phyloP scores from a whole-genome alignment of 2,329 filamentous ascomycete genomes.

The Penicillium sp. region DNA sequence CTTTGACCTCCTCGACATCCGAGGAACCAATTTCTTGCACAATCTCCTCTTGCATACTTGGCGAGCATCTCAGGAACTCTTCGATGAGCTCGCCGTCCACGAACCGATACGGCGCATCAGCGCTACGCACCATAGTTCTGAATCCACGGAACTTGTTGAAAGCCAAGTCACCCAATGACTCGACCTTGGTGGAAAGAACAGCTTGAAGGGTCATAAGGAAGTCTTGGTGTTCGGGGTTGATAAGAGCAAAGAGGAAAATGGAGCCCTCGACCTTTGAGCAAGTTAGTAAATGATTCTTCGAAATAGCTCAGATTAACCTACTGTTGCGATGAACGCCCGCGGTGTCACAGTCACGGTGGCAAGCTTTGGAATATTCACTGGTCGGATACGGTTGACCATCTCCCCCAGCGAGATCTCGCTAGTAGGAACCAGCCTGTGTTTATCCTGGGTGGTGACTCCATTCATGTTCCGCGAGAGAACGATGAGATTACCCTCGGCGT shows the following conservation, averaged over 20 bases:
- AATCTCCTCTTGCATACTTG: constrained; percentile 56
- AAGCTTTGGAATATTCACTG: constrained; percentile 65
- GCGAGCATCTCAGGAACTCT: constrained; percentile 70
- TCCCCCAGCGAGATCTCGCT: constrained; percentile 86
- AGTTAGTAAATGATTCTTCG: not conserved
- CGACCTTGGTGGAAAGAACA: constrained; percentile 64
- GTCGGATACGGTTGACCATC: constrained; percentile 85
- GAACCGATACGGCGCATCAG: constrained; percentile 78
- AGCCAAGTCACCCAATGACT: constrained; percentile 68
- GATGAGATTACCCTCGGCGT: constrained; percentile 83
- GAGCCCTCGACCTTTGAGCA: constrained; percentile 73
- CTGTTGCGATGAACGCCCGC: constrained; percentile 83
- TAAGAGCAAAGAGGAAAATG: constrained; percentile 83
- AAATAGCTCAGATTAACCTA: constrained; percentile 47
- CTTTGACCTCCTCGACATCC: constrained; percentile 60
- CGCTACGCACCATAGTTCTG: constrained; percentile 67
- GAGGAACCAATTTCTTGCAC: constrained; percentile 51
- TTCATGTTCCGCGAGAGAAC: constrained; percentile 72
- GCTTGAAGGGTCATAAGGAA: constrained; percentile 79
- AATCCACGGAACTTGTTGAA: constrained; percentile 84
- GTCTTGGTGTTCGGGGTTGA: constrained; percentile 70
- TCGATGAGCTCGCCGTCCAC: constrained; percentile 92
- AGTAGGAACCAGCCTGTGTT: constrained; percentile 66
- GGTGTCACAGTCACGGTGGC: constrained; percentile 70
- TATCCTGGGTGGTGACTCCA: constrained; percentile 73